Percentiles rank a stretch among this genome's conserved stretches.
Evolutionary conservation across 2,329 filamentous ascomycete species (phyloP).

Genomic region (Stromatinia cepivora): DNA sequence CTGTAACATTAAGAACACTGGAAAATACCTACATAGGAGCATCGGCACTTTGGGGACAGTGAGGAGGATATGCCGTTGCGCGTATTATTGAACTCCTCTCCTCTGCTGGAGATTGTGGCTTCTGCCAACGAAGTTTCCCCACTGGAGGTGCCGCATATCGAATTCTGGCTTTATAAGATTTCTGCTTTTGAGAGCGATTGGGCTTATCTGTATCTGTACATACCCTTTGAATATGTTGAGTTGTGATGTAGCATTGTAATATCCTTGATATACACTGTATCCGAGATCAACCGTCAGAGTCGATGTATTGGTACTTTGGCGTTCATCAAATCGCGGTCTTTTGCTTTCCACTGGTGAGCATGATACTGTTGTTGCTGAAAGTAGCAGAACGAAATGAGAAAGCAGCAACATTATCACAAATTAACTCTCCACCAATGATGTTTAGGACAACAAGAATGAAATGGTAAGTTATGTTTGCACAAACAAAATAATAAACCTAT

Average conservation of each 20-base stretch:
- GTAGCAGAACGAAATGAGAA: background rate
- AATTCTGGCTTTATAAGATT: conserved; percentile 33
- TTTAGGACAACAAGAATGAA: no score
- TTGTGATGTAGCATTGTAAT: conserved; percentile 43
- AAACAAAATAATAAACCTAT: background rate
- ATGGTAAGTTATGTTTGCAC: background rate
- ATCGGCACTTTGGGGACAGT: conserved; percentile 41
- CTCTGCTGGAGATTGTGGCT: conserved; percentile 37
- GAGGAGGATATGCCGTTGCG: conserved; percentile 37
- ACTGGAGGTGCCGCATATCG: conserved; percentile 47
- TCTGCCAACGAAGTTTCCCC: conserved; percentile 47
- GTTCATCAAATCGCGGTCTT: background rate
- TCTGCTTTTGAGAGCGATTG: background rate
- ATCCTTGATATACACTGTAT: conserved; percentile 49
- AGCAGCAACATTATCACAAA: background rate
- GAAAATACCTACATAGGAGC: conserved; percentile 10
- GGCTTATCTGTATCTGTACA: background rate
- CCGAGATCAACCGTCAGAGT: conserved; percentile 45
- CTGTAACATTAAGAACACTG: background rate
- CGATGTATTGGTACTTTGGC: background rate
- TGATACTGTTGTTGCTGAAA: background rate
- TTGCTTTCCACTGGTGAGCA: background rate
- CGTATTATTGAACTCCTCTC: conserved; percentile 30
- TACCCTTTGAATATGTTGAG: conserved; percentile 51
- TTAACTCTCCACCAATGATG: background rate